These are phyloP conservation scores for Sabuloglossum arenarium DNA, from an alignment of 495 filamentous ascomycete species.

Conservation along the genomic window DNA sequence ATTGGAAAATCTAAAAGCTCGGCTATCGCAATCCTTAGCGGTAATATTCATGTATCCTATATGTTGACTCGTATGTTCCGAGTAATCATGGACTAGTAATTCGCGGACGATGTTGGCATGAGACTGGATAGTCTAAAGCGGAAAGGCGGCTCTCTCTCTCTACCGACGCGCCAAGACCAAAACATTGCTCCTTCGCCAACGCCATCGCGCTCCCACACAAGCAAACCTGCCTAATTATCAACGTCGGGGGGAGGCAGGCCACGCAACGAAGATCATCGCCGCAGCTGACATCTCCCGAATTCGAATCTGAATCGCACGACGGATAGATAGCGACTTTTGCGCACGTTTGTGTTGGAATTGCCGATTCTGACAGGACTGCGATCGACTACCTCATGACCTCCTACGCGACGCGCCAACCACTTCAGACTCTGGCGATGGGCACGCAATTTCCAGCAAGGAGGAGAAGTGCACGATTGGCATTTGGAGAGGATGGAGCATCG, in stretches of 20 bases:
- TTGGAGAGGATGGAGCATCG: constrained; percentile 3
- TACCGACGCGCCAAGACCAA: constrained; percentile 5
- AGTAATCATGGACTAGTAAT: too few species aligned
- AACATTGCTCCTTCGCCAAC: constrained; percentile 1
- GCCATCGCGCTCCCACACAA: not conserved
- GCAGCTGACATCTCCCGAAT: not conserved
- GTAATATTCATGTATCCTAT: not conserved
- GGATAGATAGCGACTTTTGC: not conserved
- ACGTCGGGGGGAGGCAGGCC: not conserved
- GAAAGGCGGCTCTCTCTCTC: not conserved
- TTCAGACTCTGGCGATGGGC: constrained; percentile 6
- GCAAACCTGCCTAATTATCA: not conserved
- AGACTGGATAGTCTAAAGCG: not conserved
- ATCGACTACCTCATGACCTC: constrained; percentile 2
- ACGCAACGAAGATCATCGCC: not conserved
- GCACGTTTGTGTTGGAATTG: not conserved
- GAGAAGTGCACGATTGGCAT: constrained; percentile 6
- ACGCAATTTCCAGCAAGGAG: constrained; percentile 18
- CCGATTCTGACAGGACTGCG: not conserved
- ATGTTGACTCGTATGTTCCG: too few species aligned
- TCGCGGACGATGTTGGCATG: not conserved
- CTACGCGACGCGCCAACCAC: constrained; percentile 7
- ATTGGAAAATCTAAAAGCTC: not conserved
- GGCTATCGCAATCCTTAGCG: not conserved
- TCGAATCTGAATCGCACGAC: not conserved